These are phyloP conservation scores for Phytopythium sindhum DNA, from an alignment of 352 stramenopile genomes.

Conservation along the genomic window DNA sequence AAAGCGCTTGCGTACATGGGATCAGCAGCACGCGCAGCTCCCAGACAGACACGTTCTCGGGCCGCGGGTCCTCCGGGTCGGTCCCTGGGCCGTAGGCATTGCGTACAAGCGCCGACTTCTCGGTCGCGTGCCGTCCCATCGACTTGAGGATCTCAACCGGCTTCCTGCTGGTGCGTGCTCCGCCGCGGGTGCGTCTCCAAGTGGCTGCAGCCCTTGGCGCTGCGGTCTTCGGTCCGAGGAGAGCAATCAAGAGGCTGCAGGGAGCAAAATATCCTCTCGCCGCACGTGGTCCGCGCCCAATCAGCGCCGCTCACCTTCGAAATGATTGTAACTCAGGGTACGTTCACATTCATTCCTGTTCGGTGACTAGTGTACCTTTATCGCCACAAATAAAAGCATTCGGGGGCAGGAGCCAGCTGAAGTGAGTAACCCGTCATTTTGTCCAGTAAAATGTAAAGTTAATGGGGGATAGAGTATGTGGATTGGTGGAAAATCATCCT, in stretches of 20 bases:
- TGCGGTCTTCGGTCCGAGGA: too few relatives aligned
- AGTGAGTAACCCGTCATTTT: not conserved
- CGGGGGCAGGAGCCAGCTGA: not conserved
- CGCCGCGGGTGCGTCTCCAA: too few relatives aligned
- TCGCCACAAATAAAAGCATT: not conserved
- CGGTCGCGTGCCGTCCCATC: slow-evolving; percentile 15
- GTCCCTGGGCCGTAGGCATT: slow-evolving; percentile 9
- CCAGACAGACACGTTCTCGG: slow-evolving; percentile 37
- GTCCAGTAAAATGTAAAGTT: not conserved
- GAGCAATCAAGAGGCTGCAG: not conserved
- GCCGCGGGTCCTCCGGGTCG: slow-evolving; percentile 25
- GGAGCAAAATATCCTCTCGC: not conserved
- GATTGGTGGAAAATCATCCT: not conserved
- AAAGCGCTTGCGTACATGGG: slow-evolving; percentile 39
- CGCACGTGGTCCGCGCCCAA: not conserved
- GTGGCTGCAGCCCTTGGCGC: not conserved
- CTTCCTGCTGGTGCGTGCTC: not conserved
- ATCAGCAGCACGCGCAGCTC: slow-evolving; percentile 66
- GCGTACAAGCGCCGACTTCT: slow-evolving; percentile 38
- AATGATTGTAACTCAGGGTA: not conserved
- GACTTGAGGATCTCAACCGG: not conserved
- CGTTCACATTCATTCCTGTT: not conserved
- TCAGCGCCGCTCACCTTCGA: not conserved
- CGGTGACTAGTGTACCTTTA: not conserved
- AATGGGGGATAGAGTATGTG: not conserved